A percentile compares a stretch with the other conserved stretches of the same genome.
phyloP scores from a whole-genome alignment of 257 asterid genomes.

The Nicotiana noctiflora region DNA sequence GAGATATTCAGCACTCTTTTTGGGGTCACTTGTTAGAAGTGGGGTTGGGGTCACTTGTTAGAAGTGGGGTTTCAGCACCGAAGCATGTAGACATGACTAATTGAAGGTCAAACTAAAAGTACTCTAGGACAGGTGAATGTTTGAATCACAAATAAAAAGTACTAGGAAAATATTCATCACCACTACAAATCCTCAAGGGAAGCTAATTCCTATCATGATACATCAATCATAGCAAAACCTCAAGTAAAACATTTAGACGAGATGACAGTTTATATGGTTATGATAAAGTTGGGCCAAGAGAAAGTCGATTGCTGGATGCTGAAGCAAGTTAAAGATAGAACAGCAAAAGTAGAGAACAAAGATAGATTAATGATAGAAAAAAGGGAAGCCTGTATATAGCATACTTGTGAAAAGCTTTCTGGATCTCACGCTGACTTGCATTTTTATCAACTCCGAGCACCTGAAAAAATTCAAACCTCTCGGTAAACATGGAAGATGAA shows the following conservation, averaged over 20 bases:
- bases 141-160: background rate
- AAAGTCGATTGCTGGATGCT: background rate
- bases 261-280: background rate
- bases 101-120: background rate
- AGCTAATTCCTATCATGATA: background rate
- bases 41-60: background rate
- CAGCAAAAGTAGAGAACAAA: background rate
- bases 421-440: conserved; percentile 85
- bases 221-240: background rate
- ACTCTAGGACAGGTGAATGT: background rate
- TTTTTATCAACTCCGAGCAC: conserved; percentile 81
- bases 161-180: background rate
- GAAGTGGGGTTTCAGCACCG: background rate
- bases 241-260: too few relatives aligned
- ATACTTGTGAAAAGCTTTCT: conserved; percentile 96
- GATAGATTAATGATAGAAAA: background rate
- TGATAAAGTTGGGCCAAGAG: background rate
- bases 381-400: conserved; percentile 3
- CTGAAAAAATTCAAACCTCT: conserved; percentile 21
- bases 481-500: background rate
- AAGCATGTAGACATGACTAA: background rate
- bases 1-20: background rate
- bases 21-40: background rate
- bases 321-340: background rate
- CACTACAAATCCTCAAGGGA: background rate